Conservation (phyloP, 495 filamentous ascomycete genomes). For the Aspergillus wentii region DNA sequence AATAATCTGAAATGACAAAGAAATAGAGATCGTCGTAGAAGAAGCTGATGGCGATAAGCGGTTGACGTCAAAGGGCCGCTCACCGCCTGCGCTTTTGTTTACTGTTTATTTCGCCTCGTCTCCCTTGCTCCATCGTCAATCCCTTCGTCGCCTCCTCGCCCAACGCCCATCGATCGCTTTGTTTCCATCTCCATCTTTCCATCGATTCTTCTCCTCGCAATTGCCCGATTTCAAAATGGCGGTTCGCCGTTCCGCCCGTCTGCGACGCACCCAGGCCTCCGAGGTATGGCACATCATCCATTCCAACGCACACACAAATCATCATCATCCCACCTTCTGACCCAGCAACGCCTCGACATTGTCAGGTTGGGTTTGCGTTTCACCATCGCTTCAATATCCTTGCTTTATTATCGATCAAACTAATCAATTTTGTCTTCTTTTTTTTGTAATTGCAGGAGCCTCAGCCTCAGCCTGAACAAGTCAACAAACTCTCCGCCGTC, state of each 20-base stretch:
- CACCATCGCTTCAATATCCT: background rate
- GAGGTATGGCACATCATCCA: slow-evolving; percentile 16
- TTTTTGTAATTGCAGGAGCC: background rate
- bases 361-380: too few species aligned
- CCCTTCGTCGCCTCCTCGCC: too few species aligned
- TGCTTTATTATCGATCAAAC: background rate
- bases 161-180: slow-evolving; percentile 4
- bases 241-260: slow-evolving; percentile 16
- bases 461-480: background rate
- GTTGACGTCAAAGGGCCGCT: background rate
- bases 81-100: background rate
- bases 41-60: too few species aligned
- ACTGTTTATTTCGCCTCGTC: background rate
- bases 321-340: too few species aligned
- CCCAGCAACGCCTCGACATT: slow-evolving; percentile 2
- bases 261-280: slow-evolving; percentile 9
- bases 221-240: slow-evolving; percentile 13
- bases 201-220: background rate
- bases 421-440: background rate
- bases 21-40: too few species aligned
- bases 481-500: slow-evolving; percentile 25
- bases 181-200: slow-evolving; percentile 1
- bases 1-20: too few species aligned
- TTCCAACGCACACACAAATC: too few species aligned
- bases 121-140: background rate